phyloP scores from a whole-genome alignment of 2,329 filamentous ascomycete species.

The Canariomyces notabilis region DNA sequence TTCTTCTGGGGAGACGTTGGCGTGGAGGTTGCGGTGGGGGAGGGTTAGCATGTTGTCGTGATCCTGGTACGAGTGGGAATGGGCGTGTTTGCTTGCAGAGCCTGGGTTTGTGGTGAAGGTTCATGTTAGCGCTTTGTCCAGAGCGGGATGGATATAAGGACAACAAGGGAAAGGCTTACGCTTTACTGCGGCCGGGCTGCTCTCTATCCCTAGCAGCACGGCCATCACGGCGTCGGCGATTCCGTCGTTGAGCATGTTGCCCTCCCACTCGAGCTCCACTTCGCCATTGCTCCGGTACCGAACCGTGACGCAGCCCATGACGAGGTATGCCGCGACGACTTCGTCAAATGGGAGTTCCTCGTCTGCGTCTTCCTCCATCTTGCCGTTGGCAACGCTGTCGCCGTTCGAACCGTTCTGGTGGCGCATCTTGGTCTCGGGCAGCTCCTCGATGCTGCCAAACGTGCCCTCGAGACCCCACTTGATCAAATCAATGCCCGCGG shows the following conservation, averaged over 20 bases:
- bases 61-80: constrained; percentile 39
- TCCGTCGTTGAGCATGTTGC: constrained; percentile 94
- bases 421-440: constrained; percentile 49
- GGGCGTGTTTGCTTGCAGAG: constrained; percentile 54
- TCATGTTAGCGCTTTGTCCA: too few relatives aligned
- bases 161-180: constrained; percentile 48
- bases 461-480: constrained; percentile 92
- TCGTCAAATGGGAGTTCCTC: constrained; percentile 60
- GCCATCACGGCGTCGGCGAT: constrained; percentile 97
- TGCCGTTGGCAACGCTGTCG: constrained; percentile 30
- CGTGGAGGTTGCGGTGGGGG: constrained; percentile 63
- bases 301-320: constrained; percentile 92
- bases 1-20: constrained; percentile 65
- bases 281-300: constrained; percentile 71
- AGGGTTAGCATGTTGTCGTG: constrained; percentile 26
- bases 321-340: constrained; percentile 54
- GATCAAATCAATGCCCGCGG: constrained; percentile 85
- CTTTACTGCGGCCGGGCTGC: constrained; percentile 89
- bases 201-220: constrained; percentile 86
- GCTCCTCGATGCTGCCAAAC: constrained; percentile 77
- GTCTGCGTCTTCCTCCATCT: constrained; percentile 41
- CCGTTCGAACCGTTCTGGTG: constrained; percentile 28
- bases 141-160: constrained; percentile 2
- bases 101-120: constrained; percentile 37
- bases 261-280: constrained; percentile 93